These are phyloP conservation scores for Torulaspora globosa DNA, from an alignment of 1,139 yeast species.

Conservation along the genomic window DNA sequence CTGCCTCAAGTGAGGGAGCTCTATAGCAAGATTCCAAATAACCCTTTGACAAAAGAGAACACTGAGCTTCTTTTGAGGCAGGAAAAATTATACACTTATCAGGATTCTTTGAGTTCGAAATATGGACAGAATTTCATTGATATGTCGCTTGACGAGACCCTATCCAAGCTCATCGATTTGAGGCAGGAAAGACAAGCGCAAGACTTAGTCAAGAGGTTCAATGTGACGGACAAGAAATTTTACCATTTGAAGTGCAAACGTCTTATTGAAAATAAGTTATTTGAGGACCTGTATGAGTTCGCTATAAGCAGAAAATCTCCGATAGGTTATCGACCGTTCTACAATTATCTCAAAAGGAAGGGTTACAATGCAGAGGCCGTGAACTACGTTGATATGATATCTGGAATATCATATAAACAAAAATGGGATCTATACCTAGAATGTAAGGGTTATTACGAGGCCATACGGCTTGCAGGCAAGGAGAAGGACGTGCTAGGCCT, in stretches of 20 bases:
- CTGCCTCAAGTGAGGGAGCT: conserved; percentile 34
- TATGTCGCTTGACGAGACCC: conserved; percentile 53
- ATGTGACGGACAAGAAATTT: conserved; percentile 57
- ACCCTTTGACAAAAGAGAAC: conserved; percentile 31
- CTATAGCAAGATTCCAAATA: conserved; percentile 26
- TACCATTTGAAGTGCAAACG: conserved; percentile 61
- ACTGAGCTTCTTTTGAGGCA: conserved; percentile 46
- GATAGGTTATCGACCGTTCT: conserved; percentile 69
- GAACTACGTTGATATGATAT: conserved; percentile 27
- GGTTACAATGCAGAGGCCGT: conserved; percentile 32
- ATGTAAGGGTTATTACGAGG: conserved; percentile 29
- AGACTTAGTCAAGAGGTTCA: conserved; percentile 57
- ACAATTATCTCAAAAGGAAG: conserved; percentile 21
- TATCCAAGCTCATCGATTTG: conserved; percentile 51
- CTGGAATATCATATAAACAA: conserved; percentile 26
- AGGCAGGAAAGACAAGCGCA: conserved; percentile 58
- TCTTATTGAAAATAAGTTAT: conserved; percentile 50
- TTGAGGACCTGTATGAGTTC: conserved; percentile 56
- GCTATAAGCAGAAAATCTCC: conserved; percentile 55
- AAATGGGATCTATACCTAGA: conserved; percentile 27
- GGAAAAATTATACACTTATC: conserved; percentile 48
- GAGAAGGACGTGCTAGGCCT: conserved; percentile 29
- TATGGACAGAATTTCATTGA: conserved; percentile 53
- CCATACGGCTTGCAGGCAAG: conserved; percentile 30
- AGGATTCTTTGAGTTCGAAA: conserved; percentile 51